Base-by-base conservation (phyloP, 345 rosid genomes). In the Diplotaxis tenuifolia region DNA sequence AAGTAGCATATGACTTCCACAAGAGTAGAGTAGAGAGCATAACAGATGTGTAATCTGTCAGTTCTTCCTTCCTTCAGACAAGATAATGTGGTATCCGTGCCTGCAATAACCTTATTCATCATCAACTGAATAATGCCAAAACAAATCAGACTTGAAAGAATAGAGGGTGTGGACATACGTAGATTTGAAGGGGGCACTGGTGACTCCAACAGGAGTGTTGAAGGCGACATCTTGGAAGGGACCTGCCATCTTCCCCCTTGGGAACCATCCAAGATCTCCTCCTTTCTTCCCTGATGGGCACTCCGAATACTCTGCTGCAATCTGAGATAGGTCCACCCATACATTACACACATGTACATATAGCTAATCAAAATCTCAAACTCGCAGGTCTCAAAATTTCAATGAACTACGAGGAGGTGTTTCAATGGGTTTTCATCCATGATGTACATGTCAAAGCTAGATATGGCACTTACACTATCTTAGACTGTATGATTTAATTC, bases 191-290 rank as follows among this genome's bases (percentile, higher is more conserved):
- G 98, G 96, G 61, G 97, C 88, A 78, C 96, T 89, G 34, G 98
- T 91, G 70, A 90, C 89, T 83, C 97, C 98, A 80, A 91, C 70
- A 1, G 74, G 82, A 6, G 98, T 89, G 83, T 53, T 81, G 73
- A 94, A 94, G 52, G 98, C 96, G 65, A 94, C 93, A 21, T 91
- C 97, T 70, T 89, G 98, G 80, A 94, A 94, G 9, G 97, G 98
- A 8, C 97, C 98, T 0, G 93, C 96, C 98, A 94, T 94, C 82
- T 94, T 94, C 22, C 98, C 98, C 2, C 97, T 82, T 2, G 97
- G 98, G 73, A 94, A 94, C 97, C 98, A 94, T 81, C 98, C 98
- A 77, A 94, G 86, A 79, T 94, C 98, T 19, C 98, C 98, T 7
- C 98, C 98, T 78, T 94, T 94, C 83, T 94, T 94, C 56, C 96